Conservation (phyloP, 768 basidiomycete genomes). For the Leucocoprinus birnbaumii region DNA sequence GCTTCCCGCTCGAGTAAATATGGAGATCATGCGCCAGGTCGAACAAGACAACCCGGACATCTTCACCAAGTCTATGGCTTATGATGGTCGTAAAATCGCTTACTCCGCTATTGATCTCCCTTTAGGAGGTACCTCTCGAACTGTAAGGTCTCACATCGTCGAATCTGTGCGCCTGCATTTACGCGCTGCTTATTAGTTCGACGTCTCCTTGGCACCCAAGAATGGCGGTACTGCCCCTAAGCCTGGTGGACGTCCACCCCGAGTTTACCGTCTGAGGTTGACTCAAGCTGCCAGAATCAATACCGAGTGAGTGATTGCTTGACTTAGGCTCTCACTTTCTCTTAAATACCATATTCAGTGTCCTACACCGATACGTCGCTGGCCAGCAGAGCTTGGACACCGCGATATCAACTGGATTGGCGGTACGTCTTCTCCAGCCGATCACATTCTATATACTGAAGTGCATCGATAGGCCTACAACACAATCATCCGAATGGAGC, state of each 20-base stretch:
- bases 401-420: slow-evolving; percentile 50
- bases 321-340: not conserved
- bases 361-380: slow-evolving; percentile 54
- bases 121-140: slow-evolving; percentile 49
- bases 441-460: not conserved
- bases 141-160: slow-evolving; percentile 32
- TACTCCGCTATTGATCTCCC: slow-evolving; percentile 59
- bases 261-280: slow-evolving; percentile 62
- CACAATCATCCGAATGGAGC: slow-evolving; percentile 74
- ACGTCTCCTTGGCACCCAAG: slow-evolving; percentile 46
- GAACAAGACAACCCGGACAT: slow-evolving; percentile 58
- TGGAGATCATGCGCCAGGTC: slow-evolving; percentile 62
- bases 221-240: slow-evolving; percentile 32
- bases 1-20: slow-evolving; percentile 61
- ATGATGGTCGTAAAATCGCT: slow-evolving; percentile 76
- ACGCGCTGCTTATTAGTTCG: slow-evolving; percentile 43
- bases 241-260: slow-evolving; percentile 38
- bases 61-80: slow-evolving; percentile 70
- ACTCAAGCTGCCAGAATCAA: slow-evolving; percentile 44
- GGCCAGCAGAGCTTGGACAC: slow-evolving; percentile 66
- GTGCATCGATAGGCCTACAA: slow-evolving; percentile 55
- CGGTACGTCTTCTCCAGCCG: slow-evolving; percentile 31
- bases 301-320: slow-evolving; percentile 22
- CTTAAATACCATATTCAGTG: slow-evolving; percentile 29
- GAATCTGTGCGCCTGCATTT: not conserved